Conservation (phyloP, 306 rosid genomes). For the Cyamopsis tetragonoloba region DNA sequence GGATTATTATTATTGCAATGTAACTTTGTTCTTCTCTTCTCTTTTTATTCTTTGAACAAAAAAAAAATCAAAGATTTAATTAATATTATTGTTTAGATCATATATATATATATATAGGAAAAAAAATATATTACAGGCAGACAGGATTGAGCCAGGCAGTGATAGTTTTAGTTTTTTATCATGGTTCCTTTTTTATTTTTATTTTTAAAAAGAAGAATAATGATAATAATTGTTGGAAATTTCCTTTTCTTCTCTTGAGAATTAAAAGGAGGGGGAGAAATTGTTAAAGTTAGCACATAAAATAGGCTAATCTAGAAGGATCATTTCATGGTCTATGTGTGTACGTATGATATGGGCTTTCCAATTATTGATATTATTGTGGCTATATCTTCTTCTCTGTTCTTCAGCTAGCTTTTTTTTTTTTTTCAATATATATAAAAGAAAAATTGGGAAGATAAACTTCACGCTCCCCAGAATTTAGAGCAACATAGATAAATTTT, state of each 20-base stretch:
- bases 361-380: neutral
- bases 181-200: slow-evolving; percentile 1
- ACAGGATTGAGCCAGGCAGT: slow-evolving; percentile 85
- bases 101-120: too few relatives aligned
- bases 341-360: neutral
- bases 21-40: slow-evolving; percentile 11
- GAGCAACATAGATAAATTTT: too few relatives aligned
- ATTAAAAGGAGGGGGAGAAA: slow-evolving; percentile 15
- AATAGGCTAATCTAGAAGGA: slow-evolving; percentile 1
- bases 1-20: too few relatives aligned
- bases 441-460: too few relatives aligned
- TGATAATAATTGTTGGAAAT: neutral
- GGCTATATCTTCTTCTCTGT: neutral
- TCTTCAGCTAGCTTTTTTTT: neutral
- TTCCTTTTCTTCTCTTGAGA: neutral
- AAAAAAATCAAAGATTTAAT: too few relatives aligned
- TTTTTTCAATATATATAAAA: too few relatives aligned
- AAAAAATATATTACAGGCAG: slow-evolving; percentile 48
- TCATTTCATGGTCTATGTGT: neutral
- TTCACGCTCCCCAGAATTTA: too few relatives aligned
- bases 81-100: slow-evolving; percentile 12
- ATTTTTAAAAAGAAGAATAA: neutral
- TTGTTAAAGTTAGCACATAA: too few relatives aligned
- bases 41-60: neutral
- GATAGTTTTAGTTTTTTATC: slow-evolving; percentile 26